These are phyloP conservation scores for Ziziphus jujuba DNA, from an alignment of 306 rosid species.

Conservation along the genomic window DNA sequence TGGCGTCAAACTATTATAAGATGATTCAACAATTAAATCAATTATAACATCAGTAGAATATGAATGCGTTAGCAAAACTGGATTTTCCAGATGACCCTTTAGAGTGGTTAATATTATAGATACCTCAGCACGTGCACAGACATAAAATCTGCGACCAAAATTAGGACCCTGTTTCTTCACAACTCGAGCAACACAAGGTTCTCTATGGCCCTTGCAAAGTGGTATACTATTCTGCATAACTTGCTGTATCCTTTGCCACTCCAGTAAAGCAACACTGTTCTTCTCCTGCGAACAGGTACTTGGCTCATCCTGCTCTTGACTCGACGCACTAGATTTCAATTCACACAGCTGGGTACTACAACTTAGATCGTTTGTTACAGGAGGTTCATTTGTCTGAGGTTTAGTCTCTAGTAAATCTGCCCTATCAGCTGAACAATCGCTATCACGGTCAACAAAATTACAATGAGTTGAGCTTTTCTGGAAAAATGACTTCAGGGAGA, in stretches of 20 bases:
- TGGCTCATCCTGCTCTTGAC: constrained; percentile 40
- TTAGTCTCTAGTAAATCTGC: constrained; percentile 40
- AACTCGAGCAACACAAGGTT: constrained; percentile 78
- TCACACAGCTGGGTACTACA: constrained; percentile 33
- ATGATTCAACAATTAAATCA: too few species aligned
- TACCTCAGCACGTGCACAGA: constrained; percentile 86
- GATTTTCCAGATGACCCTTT: too few species aligned
- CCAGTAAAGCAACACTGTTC: constrained; percentile 55
- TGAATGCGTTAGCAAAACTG: too few species aligned
- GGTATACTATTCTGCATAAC: constrained; percentile 93
- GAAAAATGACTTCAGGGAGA: constrained; percentile 72
- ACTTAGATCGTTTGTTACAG: constrained; percentile 27
- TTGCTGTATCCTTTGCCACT: constrained; percentile 91
- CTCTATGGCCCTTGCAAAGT: constrained; percentile 81
- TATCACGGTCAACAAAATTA: constrained; percentile 25
- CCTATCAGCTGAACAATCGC: constrained; percentile 28
- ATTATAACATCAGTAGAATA: too few species aligned
- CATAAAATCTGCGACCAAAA: constrained; percentile 82
- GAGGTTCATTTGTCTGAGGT: constrained; percentile 38
- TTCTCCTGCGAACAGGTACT: constrained; percentile 40
- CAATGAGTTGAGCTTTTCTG: constrained; percentile 44
- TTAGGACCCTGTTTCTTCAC: constrained; percentile 89
- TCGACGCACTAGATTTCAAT: constrained; percentile 32
- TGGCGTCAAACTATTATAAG: too few species aligned
- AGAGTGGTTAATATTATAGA: background rate